A percentile compares a stretch with the other conserved stretches of the same genome.
These are phyloP conservation scores for Nymphaea thermarum DNA, from an alignment of 164 flowering plant species.

Conservation along the genomic window DNA sequence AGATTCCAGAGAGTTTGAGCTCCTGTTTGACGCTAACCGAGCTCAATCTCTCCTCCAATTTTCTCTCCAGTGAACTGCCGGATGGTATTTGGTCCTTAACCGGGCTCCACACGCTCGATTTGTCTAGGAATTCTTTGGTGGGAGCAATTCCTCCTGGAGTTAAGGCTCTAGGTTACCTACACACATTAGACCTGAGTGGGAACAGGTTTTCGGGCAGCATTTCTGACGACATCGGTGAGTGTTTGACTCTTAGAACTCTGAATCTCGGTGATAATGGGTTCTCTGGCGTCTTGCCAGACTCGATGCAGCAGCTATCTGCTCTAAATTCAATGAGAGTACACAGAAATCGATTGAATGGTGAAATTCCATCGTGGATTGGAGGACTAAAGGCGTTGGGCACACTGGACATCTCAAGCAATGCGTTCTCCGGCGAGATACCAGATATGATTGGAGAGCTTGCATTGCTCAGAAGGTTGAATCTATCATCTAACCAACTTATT, in stretches of 20 bases:
- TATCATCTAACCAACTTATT: constrained; percentile 42
- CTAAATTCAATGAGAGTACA: constrained; percentile 43
- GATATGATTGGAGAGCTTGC: constrained; percentile 42
- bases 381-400: constrained; percentile 50
- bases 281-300: constrained; percentile 52
- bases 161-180: constrained; percentile 33
- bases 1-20: constrained; percentile 50
- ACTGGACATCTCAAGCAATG: constrained; percentile 71
- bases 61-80: constrained; percentile 57
- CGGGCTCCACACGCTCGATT: constrained; percentile 53
- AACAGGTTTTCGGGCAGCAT: constrained; percentile 52
- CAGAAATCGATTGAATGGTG: constrained; percentile 45
- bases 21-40: constrained; percentile 49
- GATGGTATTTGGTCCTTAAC: constrained; percentile 55
- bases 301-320: constrained; percentile 46
- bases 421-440: constrained; percentile 58
- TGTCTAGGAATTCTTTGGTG: constrained; percentile 56
- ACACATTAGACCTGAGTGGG: constrained; percentile 34
- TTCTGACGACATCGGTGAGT: constrained; percentile 67
- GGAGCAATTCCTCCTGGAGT: constrained; percentile 69
- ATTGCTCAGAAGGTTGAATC: constrained; percentile 40
- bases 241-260: constrained; percentile 39
- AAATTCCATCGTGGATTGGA: constrained; percentile 71
- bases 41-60: constrained; percentile 57
- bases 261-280: constrained; percentile 67